Conservation (phyloP, 179 eudicot species). For the Actinidia arguta region DNA sequence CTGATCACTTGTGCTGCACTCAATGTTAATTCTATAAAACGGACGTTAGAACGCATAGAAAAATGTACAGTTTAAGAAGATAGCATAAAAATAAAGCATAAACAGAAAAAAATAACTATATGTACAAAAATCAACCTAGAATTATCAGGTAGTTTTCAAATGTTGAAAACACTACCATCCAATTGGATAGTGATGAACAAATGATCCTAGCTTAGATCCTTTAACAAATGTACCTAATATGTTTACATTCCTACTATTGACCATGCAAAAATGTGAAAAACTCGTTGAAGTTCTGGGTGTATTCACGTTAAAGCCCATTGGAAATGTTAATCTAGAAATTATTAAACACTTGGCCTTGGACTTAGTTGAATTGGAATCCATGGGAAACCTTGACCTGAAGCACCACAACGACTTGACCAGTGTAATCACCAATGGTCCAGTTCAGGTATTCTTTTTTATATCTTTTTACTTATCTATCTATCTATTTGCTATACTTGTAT, state of each 20-base stretch:
- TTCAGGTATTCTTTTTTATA: slow-evolving; percentile 11
- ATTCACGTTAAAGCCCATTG: slow-evolving; percentile 6
- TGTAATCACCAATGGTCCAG: neutral
- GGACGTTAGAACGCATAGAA: no score
- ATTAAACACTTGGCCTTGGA: neutral
- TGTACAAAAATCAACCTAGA: no score
- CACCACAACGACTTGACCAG: neutral
- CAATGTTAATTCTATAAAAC: no score
- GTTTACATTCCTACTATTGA: neutral
- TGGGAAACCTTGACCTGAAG: neutral
- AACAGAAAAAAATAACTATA: no score
- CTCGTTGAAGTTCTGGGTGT: slow-evolving; percentile 7
- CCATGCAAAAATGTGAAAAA: neutral
- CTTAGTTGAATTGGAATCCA: slow-evolving; percentile 4
- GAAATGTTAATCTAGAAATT: neutral
- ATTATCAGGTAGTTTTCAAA: no score
- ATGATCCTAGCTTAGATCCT: no score
- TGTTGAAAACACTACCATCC: no score
- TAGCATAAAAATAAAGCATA: no score
- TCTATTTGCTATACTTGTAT: neutral
- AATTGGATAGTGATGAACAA: no score
- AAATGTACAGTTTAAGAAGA: no score
- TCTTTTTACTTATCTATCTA: neutral
- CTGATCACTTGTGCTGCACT: no score
- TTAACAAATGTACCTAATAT: slow-evolving; percentile 1